A percentile compares a stretch with the other conserved stretches of the same genome.
Conservation (phyloP, 2,329 filamentous ascomycete genomes). For the Coniochaeta sp. region DNA sequence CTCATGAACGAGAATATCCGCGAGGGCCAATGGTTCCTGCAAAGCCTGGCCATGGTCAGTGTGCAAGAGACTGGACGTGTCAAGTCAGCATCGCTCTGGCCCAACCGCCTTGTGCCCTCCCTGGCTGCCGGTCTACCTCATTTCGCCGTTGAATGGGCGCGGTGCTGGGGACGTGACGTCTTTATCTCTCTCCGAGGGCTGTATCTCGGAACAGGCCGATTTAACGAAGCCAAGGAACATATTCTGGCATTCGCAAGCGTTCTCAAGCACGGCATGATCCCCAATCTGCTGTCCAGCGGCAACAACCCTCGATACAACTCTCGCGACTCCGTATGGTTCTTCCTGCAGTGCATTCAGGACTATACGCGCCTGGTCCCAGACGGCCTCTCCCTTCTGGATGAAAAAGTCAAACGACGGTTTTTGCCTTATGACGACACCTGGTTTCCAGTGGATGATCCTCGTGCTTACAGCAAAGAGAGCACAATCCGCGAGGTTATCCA, state of each 20-base stretch:
- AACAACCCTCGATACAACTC: constrained; percentile 89
- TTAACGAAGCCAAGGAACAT: constrained; percentile 83
- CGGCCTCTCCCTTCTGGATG: constrained; percentile 65
- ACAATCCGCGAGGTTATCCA: constrained; percentile 86
- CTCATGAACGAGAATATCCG: constrained; percentile 73
- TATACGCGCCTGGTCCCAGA: constrained; percentile 77
- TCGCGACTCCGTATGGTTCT: constrained; percentile 96
- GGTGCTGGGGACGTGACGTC: constrained; percentile 95
- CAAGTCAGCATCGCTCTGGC: constrained; percentile 85
- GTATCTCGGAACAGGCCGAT: constrained; percentile 85
- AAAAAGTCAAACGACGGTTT: constrained; percentile 77
- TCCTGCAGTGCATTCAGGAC: constrained; percentile 91
- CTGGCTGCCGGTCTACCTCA: constrained; percentile 90
- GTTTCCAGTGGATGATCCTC: constrained; percentile 73
- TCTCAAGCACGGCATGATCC: constrained; percentile 96
- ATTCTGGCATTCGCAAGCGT: constrained; percentile 93
- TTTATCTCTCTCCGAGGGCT: constrained; percentile 93
- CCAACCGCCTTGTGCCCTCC: constrained; percentile 74
- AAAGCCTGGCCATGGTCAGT: constrained; percentile 84
- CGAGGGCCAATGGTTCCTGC: constrained; percentile 80
- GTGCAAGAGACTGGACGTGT: constrained; percentile 85
- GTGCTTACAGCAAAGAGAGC: constrained; percentile 79
- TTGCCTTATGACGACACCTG: constrained; percentile 93
- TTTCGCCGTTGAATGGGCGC: constrained; percentile 87
- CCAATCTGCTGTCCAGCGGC: constrained; percentile 83